phyloP scores from a whole-genome alignment of 208 protist genomes.

The Phytomonas francai region DNA sequence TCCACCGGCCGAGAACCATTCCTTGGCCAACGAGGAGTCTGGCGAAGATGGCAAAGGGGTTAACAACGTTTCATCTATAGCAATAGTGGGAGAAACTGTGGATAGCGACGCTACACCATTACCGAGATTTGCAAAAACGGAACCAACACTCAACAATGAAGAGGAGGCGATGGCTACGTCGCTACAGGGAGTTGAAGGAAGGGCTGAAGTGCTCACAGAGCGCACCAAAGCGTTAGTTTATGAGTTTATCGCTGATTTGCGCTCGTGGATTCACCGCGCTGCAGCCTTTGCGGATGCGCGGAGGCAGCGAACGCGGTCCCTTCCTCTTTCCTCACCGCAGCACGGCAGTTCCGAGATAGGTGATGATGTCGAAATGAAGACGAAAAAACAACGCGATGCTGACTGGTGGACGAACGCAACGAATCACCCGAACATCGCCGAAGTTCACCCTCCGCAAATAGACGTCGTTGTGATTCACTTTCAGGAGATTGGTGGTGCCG shows the following conservation, averaged over 20 bases:
- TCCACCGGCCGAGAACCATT: not conserved
- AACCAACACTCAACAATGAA: not conserved
- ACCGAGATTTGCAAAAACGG: not conserved
- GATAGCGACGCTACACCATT: not conserved
- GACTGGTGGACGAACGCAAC: no score
- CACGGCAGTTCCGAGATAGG: not conserved
- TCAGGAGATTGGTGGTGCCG: constrained; percentile 78
- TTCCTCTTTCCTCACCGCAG: not conserved
- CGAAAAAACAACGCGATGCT: no score
- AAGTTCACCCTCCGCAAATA: constrained; percentile 30
- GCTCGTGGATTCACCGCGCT: constrained; percentile 43
- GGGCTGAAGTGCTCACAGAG: constrained; percentile 9
- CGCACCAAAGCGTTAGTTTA: constrained; percentile 14
- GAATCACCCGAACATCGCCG: constrained; percentile 14
- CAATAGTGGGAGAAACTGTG: not conserved
- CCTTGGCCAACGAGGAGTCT: not conserved
- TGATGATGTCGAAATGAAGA: not conserved
- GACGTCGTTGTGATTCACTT: constrained; percentile 82
- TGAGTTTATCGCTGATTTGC: constrained; percentile 60
- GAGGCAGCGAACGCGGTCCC: constrained; percentile 11
- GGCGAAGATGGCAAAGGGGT: not conserved
- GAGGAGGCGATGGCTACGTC: not conserved
- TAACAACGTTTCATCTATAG: not conserved
- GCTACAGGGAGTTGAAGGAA: not conserved
- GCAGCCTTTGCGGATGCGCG: constrained; percentile 16